Base-by-base conservation (phyloP, 2,329 filamentous ascomycete species). In the Penicillium sp. region DNA sequence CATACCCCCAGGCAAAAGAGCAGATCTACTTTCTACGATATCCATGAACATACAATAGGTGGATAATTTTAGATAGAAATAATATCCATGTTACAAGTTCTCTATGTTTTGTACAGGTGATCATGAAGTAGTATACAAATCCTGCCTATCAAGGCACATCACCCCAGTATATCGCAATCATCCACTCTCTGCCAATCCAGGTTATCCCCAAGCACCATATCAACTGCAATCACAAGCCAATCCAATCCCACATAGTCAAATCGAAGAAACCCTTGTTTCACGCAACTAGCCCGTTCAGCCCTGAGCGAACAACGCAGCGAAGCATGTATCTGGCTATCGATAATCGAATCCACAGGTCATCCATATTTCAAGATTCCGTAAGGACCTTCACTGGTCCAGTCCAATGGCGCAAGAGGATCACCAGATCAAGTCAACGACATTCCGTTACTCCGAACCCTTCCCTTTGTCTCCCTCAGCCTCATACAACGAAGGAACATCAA, bases 401-500 rank as follows among this genome's bases (percentile, higher is more conserved):
- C 27, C 27, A 14, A 41, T 6, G 5, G 19, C n/a, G 11, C 19
- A 22, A 14, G 14, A 14, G 21, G 39, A 22, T 41, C 39, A 29
- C 27, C 19, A 39, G 39, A 9, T 19, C 11, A 41, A 41, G 2
- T 29, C 19, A 21, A 9, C 19, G 8, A 41, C 1, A 11, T 8
- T 41, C 37, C 22, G 22, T 59, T 45, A 53, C 27, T 56, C 27
- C 22, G 45, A 31, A 3, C 46, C 29, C 47, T 37, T 53, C 46
- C 19, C 39, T 9, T 54, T 49, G 27, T 29, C 27, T 35, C 51
- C 54, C 54, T 61, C 59, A 14, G 10, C 55, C 46, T 61, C 86
- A 31, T 84, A 55, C 48, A 66, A 29, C 39, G 61, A 74, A 0
- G 93, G 93, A 75, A 98, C 72, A 75, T 97, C 84, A 89, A 97